Conservation (phyloP, 805 yeast genomes). For the Kuraishia floccosa region DNA sequence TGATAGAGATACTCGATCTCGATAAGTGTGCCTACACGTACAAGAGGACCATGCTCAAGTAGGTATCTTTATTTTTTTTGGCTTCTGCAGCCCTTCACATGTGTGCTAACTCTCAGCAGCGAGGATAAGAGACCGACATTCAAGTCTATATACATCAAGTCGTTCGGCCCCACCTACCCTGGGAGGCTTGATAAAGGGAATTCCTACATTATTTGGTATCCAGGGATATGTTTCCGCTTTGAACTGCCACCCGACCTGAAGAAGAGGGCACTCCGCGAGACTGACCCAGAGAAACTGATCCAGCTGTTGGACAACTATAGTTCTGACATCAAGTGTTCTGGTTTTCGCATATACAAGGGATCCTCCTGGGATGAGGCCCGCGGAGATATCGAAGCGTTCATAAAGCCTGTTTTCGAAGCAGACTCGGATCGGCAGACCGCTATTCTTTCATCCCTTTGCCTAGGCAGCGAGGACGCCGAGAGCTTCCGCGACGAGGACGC, state of each 20-base stretch:
- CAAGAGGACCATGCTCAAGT: constrained; percentile 10
- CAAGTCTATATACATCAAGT: constrained; percentile 37
- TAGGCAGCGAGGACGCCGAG: no score
- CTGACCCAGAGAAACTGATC: constrained; percentile 10
- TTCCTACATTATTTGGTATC: constrained; percentile 37
- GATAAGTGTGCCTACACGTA: constrained; percentile 7
- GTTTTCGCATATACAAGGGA: constrained; percentile 28
- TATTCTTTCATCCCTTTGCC: not conserved
- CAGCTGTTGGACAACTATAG: constrained; percentile 12
- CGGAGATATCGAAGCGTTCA: constrained; percentile 1
- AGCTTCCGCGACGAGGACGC: no score
- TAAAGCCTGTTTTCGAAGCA: not conserved
- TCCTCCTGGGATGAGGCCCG: constrained; percentile 19
- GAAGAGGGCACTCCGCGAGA: constrained; percentile 2
- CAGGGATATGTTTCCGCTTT: constrained; percentile 45
- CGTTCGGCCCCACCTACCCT: constrained; percentile 55
- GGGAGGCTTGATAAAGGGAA: constrained; percentile 23
- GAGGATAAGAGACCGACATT: constrained; percentile 12
- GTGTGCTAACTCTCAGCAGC: constrained; percentile 1
- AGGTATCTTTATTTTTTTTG: constrained; percentile 1
- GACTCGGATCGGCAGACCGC: no score
- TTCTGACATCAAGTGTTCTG: constrained; percentile 22
- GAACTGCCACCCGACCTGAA: constrained; percentile 10
- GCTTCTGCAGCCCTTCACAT: constrained; percentile 1
- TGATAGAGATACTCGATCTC: constrained; percentile 13